Evolutionary conservation across 2,329 filamentous ascomycete species (phyloP), one percentile per base, ranked within the genome.

Genomic region (Beauveria bassiana): DNA sequence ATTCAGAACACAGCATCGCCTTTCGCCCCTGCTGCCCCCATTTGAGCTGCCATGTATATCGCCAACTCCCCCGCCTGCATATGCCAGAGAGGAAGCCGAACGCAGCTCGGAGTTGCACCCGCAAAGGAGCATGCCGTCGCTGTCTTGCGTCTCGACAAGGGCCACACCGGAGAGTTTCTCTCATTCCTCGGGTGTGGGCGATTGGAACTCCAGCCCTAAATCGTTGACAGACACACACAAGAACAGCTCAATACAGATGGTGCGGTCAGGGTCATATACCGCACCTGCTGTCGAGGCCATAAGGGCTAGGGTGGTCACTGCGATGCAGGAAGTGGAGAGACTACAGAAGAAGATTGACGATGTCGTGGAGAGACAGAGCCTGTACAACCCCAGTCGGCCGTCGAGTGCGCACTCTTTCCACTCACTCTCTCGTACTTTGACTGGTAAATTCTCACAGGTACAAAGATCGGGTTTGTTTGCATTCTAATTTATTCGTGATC

Each of bases 301-400:
- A 59, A 80, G 82, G 55, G 79, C 82, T 65, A 76, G 81, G 47
- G 81, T 86, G 50, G 83, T 82, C 34, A 78, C 74, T 63, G 82
- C 81, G 54, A 79, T 86, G 74, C 72, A 82, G 59, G 84, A 87
- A 68, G 76, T 83, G 64, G 85, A 88, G 61, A 75, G 74, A 61
- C 71, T 86, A 49, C 78, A 87, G 70, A 79, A 78, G 62, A 78
- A 85, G 65, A 86, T 87, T 59, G 81, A 87, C 58, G 78, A 82
- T 56, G 75, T 83, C 24, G 79, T 86, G 26, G 82, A 86, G 74
- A 79, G 83, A 63, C 82, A 85, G 71, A 87, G 81, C 70, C 71
- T 85, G 40, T 86, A 84, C 64, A 65, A 77, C 20, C 74, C 69
- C 63, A 84, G 81, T 69, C 77, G 82, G 54, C 81, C 82, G 38